phyloP scores from a whole-genome alignment of 108 stramenopile genomes.

The Skeletonema potamos region DNA sequence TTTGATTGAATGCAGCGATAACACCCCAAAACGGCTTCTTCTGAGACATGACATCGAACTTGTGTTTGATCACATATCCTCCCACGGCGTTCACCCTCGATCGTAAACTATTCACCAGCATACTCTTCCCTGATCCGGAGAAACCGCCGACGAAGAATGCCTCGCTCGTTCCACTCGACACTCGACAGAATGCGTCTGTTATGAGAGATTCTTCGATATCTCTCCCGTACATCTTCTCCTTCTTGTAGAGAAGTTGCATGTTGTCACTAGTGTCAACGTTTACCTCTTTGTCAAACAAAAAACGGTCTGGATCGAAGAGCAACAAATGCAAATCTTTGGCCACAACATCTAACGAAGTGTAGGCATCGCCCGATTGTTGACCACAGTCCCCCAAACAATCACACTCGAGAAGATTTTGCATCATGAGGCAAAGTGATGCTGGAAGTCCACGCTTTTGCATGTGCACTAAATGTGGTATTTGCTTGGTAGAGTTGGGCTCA shows the following conservation, averaged over 20 bases:
- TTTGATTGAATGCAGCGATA: constrained; percentile 19
- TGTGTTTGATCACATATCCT: constrained; percentile 23
- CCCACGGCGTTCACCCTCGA: constrained; percentile 10
- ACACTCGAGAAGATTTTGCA: background rate
- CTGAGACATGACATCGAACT: constrained; percentile 21
- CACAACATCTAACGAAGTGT: background rate
- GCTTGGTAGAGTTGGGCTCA: background rate
- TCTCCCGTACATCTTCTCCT: constrained; percentile 23
- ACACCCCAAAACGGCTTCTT: constrained; percentile 12
- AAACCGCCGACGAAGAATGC: constrained; percentile 22
- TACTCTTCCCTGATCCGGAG: constrained; percentile 28
- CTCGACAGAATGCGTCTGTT: constrained; percentile 23
- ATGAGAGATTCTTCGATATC: constrained; percentile 9
- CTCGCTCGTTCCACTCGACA: constrained; percentile 19
- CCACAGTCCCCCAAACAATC: background rate
- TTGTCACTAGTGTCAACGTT: background rate
- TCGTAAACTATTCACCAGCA: constrained; percentile 8
- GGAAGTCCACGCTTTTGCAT: constrained; percentile 1
- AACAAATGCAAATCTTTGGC: constrained; percentile 2
- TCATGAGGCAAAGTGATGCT: background rate
- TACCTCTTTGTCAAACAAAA: background rate
- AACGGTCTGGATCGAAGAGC: constrained; percentile 1
- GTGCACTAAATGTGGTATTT: background rate
- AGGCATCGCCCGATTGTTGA: background rate
- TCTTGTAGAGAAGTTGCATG: background rate